Conservation (phyloP, 805 yeast genomes). For the Candida vaughaniae region DNA sequence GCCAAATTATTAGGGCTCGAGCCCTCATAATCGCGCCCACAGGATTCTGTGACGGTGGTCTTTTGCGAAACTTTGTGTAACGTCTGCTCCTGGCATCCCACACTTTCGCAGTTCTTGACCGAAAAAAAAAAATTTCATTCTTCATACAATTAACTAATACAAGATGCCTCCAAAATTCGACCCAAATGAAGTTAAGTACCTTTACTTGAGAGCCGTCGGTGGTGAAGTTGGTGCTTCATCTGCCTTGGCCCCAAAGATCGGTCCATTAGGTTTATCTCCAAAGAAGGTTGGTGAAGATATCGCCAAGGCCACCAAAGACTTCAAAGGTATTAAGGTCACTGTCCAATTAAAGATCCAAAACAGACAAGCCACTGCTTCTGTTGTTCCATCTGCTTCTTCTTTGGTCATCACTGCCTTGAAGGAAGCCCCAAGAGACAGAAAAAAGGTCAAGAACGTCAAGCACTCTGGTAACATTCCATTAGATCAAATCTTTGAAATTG, state of each 20-base stretch:
- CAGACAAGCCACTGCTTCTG: slow-evolving; percentile 99
- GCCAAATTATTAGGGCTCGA: slow-evolving; percentile 5
- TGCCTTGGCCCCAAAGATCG: slow-evolving; percentile 99
- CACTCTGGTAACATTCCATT: slow-evolving; percentile 98
- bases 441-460: slow-evolving; percentile 99
- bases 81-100: slow-evolving; percentile 2
- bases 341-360: slow-evolving; percentile 98
- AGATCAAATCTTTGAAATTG: slow-evolving; percentile 94
- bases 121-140: slow-evolving; percentile 16
- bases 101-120: too few relatives aligned
- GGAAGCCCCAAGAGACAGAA: slow-evolving; percentile 99
- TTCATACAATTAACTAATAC: slow-evolving; percentile 12
- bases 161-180: slow-evolving; percentile 97
- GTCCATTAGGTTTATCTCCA: slow-evolving; percentile 99
- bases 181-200: slow-evolving; percentile 96
- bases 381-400: slow-evolving; percentile 99
- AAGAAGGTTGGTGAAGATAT: slow-evolving; percentile 99
- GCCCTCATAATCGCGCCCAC: slow-evolving; percentile 1
- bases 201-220: slow-evolving; percentile 99
- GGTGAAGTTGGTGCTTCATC: slow-evolving; percentile 99
- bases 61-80: slow-evolving; percentile 12
- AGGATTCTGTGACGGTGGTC: too few relatives aligned
- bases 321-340: slow-evolving; percentile 99
- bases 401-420: slow-evolving; percentile 98
- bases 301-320: slow-evolving; percentile 98